A percentile compares a stretch with the other conserved stretches of the same genome.
Evolutionary conservation across 345 rosid genomes (phyloP).

Genomic region (Populus davidiana): DNA sequence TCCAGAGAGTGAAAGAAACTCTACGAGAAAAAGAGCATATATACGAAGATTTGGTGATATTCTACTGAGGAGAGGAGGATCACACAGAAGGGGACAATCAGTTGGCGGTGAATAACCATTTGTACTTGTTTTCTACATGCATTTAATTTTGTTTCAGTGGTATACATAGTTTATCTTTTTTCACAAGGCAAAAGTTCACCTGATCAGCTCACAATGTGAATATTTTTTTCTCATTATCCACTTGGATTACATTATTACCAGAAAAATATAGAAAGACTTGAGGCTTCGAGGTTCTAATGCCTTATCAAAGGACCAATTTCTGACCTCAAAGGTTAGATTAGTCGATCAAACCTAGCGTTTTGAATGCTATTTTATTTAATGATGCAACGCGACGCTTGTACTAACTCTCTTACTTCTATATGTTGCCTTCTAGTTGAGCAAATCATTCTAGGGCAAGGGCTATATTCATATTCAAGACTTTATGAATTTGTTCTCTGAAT

Average conservation of each 20-base stretch:
- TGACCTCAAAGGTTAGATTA: too few species aligned
- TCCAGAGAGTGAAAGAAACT: conserved; percentile 43
- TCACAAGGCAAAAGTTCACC: neutral
- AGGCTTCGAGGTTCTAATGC: too few species aligned
- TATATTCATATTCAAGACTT: too few species aligned
- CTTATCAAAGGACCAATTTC: too few species aligned
- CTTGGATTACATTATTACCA: neutral
- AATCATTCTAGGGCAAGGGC: too few species aligned
- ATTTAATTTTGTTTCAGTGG: neutral
- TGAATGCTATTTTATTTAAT: too few species aligned
- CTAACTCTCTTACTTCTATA: neutral
- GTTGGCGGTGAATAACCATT: neutral
- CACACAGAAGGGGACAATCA: conserved; percentile 37
- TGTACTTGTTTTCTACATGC: neutral
- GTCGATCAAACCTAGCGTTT: too few species aligned
- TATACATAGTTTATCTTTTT: neutral
- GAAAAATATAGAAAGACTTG: neutral
- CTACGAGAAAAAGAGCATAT: conserved; percentile 71
- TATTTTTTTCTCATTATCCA: neutral
- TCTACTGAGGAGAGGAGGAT: conserved; percentile 42
- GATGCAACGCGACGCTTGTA: neutral
- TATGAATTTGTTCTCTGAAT: too few species aligned
- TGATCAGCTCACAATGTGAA: neutral
- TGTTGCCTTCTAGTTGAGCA: neutral
- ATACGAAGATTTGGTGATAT: conserved; percentile 72